A percentile compares a stretch with the other conserved stretches of the same genome.
phyloP scores from a whole-genome alignment of 2,329 filamentous ascomycete genomes.

The Aquanectria penicillioides region DNA sequence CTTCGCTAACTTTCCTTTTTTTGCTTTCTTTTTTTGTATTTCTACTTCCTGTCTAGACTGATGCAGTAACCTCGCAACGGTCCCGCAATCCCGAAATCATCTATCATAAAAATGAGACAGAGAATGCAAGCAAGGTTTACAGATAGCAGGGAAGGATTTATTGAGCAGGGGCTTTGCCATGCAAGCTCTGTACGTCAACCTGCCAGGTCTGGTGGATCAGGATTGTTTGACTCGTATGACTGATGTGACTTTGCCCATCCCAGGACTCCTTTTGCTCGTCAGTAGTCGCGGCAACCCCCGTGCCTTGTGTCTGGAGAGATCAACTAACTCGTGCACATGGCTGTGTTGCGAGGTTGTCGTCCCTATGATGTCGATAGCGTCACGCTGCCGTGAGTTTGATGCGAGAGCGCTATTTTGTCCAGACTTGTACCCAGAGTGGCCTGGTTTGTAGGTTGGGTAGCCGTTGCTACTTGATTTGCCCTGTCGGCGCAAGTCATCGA shows the following conservation, averaged over 20 bases:
- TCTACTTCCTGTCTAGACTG: too few species aligned
- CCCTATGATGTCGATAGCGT: not conserved
- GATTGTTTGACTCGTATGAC: conserved; percentile 42
- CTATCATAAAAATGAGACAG: not conserved
- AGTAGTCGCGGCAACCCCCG: not conserved
- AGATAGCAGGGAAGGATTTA: too few species aligned
- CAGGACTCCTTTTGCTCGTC: conserved; percentile 22
- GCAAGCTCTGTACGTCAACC: conserved; percentile 38
- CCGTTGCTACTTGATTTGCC: conserved; percentile 34
- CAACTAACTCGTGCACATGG: conserved; percentile 30
- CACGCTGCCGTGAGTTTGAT: conserved; percentile 22
- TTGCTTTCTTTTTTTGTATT: too few species aligned
- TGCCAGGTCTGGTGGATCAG: conserved; percentile 44
- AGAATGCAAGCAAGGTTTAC: not conserved
- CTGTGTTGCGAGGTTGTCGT: conserved; percentile 17
- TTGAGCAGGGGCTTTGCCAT: not conserved
- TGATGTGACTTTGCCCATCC: conserved; percentile 36
- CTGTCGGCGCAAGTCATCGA: conserved; percentile 42
- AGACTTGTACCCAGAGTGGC: conserved; percentile 32
- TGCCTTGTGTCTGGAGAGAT: conserved; percentile 12
- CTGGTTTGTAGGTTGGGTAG: conserved; percentile 28
- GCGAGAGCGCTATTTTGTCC: conserved; percentile 25
- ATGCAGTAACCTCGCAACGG: too few species aligned
- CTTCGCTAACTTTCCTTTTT: too few species aligned
- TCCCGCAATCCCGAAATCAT: too few species aligned